Conservation (phyloP, 164 flowering plant genomes). For the Magnolia officinalis region DNA sequence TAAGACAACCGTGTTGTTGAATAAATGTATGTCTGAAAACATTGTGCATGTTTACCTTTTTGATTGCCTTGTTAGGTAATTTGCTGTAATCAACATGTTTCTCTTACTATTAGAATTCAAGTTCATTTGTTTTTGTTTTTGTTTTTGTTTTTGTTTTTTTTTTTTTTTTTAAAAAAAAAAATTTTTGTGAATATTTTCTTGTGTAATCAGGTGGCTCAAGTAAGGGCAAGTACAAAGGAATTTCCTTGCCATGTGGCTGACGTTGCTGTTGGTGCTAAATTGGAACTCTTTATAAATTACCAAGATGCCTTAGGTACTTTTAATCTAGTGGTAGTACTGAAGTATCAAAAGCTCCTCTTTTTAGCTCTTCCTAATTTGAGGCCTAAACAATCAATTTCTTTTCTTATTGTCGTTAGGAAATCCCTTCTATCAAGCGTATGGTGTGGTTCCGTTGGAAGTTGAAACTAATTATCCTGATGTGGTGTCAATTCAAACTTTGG, state of each 20-base stretch:
- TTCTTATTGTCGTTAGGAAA: constrained; percentile 39
- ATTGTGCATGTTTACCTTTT: too few relatives aligned
- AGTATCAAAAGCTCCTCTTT: background rate
- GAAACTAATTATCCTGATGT: constrained; percentile 69
- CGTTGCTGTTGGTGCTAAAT: constrained; percentile 69
- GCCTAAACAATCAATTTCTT: constrained; percentile 4
- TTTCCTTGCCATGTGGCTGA: constrained; percentile 32
- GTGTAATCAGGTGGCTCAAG: constrained; percentile 62
- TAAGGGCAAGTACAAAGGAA: constrained; percentile 43
- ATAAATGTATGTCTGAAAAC: too few relatives aligned
- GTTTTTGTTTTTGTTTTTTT: too few relatives aligned
- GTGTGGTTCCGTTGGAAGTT: constrained; percentile 37
- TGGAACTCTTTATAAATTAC: constrained; percentile 47
- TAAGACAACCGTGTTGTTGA: too few relatives aligned
- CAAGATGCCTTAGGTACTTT: constrained; percentile 62
- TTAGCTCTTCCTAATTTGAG: constrained; percentile 1
- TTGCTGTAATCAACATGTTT: too few relatives aligned
- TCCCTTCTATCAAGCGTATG: constrained; percentile 76
- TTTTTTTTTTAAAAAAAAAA: too few relatives aligned
- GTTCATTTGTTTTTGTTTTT: too few relatives aligned
- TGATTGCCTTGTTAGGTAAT: too few relatives aligned
- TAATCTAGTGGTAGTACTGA: constrained; percentile 3
- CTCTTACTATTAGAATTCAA: too few relatives aligned
- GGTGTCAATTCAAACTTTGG: constrained; percentile 31
- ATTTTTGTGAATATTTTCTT: too few relatives aligned